Evolutionary conservation across 1,284 basidiomycete genomes (phyloP), one percentile per base, ranked within the genome.

Genomic region (Marasmius tenuissimus): DNA sequence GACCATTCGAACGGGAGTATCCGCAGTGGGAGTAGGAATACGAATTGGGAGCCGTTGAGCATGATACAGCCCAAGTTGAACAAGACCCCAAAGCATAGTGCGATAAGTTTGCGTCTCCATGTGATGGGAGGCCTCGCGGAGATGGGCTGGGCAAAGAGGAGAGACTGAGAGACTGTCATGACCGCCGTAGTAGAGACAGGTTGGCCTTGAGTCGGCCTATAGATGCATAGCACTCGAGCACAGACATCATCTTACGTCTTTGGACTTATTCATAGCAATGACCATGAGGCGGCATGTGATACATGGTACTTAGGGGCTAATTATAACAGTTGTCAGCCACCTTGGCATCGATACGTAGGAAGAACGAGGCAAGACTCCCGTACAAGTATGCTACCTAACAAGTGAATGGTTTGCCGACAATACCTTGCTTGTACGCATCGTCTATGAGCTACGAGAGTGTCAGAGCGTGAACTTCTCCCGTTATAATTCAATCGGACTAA

Each of bases 41-140:
- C 68, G 70, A 92, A 79, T 74, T 96, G 94, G 38, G 86, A 85
- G 38, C 75, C 78, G 68, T 92, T 86, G 67, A 93, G 80, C 76
- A 88, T 85, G 45, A 93, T 63, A 68, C 87, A 87, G 4, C 84
- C 92, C 4, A 84, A 66, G 67, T 86, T 77, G 79, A 94, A 95
- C 34, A 91, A 66, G 45, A 89, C 40, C 27, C 79, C 73, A 70
- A 88, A 92, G 20, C 84, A 66, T 12, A 86, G 59, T 50, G 81
- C 86, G 42, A 82, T 74, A 39, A 86, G 67, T 6, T 75, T 76
- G 69, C 85, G 83, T 40, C 70, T 65, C 82, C 88, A 89, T 59
- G 85, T 76, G 63, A 74, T 75, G 4, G 80, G 76, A 4, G 87
- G 87, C 22, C 93, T 84, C 56, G 77, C 69, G 47, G 76, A 67